Evolutionary conservation across 2,329 filamentous ascomycete species (phyloP).

Genomic region (Beauveria rudraprayagi): DNA sequence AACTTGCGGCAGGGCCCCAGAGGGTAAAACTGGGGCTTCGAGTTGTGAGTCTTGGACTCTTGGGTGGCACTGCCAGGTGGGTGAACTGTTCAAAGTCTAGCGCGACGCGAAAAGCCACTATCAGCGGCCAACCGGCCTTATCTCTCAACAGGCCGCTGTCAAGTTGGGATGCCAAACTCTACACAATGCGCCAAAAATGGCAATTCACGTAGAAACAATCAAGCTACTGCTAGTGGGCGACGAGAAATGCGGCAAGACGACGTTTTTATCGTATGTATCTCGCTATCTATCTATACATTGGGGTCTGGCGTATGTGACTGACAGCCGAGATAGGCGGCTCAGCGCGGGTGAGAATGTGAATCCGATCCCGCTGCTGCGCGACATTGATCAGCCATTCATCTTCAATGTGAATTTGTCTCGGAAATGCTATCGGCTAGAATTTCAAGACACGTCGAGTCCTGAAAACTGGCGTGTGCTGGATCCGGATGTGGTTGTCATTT

Average conservation of each 20-base stretch:
- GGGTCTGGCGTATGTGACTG: background rate
- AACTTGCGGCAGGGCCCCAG: background rate
- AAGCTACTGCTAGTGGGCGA: conserved; percentile 53
- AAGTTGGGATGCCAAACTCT: background rate
- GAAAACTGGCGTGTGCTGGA: conserved; percentile 50
- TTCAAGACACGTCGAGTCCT: conserved; percentile 51
- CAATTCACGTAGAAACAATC: conserved; percentile 41
- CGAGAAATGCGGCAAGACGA: conserved; percentile 51
- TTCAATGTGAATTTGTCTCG: conserved; percentile 41
- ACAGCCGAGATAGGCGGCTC: conserved; percentile 36
- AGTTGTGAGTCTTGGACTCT: background rate
- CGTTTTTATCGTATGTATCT: conserved; percentile 49
- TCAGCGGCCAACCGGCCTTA: background rate
- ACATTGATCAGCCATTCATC: conserved; percentile 53
- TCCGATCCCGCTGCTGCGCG: conserved; percentile 42
- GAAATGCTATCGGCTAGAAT: conserved; percentile 44
- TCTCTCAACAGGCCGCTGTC: background rate
- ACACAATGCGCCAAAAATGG: conserved; percentile 5
- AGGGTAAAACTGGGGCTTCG: conserved; percentile 9
- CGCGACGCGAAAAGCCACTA: conserved; percentile 1
- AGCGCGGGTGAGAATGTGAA: conserved; percentile 36
- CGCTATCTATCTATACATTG: background rate
- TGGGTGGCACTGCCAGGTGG: background rate
- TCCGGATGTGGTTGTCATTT: conserved; percentile 51
- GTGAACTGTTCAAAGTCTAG: background rate